Conservation (phyloP, 768 basidiomycete species). For the Amanita phalloides region DNA sequence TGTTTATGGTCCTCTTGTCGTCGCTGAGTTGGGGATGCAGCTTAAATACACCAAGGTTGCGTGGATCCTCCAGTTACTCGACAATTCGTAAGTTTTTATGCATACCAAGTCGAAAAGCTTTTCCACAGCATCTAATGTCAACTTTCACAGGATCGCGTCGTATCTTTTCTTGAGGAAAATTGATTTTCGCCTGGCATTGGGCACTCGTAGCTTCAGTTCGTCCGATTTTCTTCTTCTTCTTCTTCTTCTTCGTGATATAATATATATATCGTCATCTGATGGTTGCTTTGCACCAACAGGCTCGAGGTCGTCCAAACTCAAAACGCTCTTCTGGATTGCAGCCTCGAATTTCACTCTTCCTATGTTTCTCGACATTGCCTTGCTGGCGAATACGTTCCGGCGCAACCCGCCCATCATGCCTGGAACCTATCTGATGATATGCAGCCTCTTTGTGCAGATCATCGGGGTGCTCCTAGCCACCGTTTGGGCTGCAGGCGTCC, state of each 20-base stretch:
- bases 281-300: neutral
- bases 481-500: conserved; percentile 1
- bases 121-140: neutral
- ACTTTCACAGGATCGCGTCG: neutral
- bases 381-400: neutral
- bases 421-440: neutral
- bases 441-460: neutral
- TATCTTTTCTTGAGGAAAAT: neutral
- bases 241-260: too few relatives aligned
- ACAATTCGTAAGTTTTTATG: neutral
- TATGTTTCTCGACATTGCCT: neutral
- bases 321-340: conserved; percentile 1
- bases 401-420: neutral
- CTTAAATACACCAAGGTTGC: neutral
- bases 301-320: neutral
- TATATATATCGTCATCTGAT: neutral
- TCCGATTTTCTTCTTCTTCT: neutral
- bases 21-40: neutral
- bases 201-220: neutral
- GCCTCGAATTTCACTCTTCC: conserved; percentile 2
- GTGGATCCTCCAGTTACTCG: neutral
- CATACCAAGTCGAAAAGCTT: neutral
- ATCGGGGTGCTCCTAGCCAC: conserved; percentile 1
- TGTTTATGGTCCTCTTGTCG: neutral
- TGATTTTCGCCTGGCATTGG: neutral